Evolutionary conservation across 2,329 filamentous ascomycete genomes (phyloP), one percentile per base, ranked within the genome.

Genomic region (Penicillium sp.): DNA sequence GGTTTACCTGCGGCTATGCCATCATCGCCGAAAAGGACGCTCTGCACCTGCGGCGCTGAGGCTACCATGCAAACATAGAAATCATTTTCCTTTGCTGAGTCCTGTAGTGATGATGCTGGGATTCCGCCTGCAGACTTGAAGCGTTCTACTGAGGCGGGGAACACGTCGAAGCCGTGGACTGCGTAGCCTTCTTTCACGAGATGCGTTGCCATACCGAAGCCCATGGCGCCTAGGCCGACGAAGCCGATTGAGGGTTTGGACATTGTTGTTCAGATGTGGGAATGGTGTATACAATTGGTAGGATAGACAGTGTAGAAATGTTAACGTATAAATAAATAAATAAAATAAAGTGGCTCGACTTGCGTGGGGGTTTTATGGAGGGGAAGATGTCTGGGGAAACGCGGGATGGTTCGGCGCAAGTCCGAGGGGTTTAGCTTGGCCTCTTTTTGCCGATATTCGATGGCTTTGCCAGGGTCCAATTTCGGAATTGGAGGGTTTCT

Each of bases 211-310:
- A 92, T 91, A 69, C 89, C 89, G 71, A 90, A 89, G 69, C 89
- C 89, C 89, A 91, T 91, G 73, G 88, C 88, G 55, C 89, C 89
- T 3, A 92, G 85, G 78, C 89, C 89, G 61, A 89, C 86, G 74
- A 90, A 90, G 61, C 84, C 82, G 52, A 89, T 76, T 51, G 73
- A 67, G 26, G 79, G 78, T 67, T 79, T 82, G 34, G 74, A 74
- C 63, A 76, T 75, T 11, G n/a, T 8, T 43, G 18, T 45, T 26
- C 6, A 16, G 3, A 24, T 5, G 2, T 5, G 5, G 3, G 16
- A 34, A 8, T 11, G 6, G 18, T 43, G 29, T 35, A 26, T 51
- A 26, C 3, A n/a, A 50, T 40, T 31, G n/a, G 10, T 13, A 8
- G 20, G 13, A 20, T 34, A 9, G 14, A 3, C 29, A 5, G 7